Evolutionary conservation across 306 rosid genomes (phyloP).

Genomic region (Cercis canadensis): DNA sequence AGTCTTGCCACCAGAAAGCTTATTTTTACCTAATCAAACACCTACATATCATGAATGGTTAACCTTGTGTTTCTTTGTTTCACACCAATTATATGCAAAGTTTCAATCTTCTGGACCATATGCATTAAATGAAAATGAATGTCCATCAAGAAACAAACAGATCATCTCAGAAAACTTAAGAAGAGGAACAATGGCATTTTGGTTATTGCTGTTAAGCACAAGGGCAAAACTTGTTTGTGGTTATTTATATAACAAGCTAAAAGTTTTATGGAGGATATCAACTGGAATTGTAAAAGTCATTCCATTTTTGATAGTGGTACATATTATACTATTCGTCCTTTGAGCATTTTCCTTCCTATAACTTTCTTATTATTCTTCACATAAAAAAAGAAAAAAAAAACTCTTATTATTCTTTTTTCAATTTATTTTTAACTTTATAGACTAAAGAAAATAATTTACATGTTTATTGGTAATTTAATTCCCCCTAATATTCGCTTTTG

Average conservation of each 20-base stretch:
- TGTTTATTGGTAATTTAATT: neutral
- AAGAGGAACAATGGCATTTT: conserved; percentile 13
- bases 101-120: conserved; percentile 59
- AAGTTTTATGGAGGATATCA: neutral
- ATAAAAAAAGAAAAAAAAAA: too few relatives aligned
- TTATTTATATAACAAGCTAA: too few relatives aligned
- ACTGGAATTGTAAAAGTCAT: conserved; percentile 10
- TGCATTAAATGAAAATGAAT: conserved; percentile 50
- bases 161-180: neutral
- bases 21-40: conserved; percentile 43
- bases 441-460: neutral
- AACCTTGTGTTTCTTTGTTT: conserved; percentile 45
- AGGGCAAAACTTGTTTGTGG: conserved; percentile 18
- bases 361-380: conserved; percentile 16
- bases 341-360: conserved; percentile 5
- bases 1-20: conserved; percentile 46
- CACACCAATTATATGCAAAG: conserved; percentile 47
- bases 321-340: neutral
- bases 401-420: neutral
- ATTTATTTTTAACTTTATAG: neutral
- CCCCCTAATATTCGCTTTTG: conserved; percentile 37
- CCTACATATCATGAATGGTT: conserved; percentile 39
- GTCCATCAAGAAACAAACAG: conserved; percentile 10
- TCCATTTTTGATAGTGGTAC: conserved; percentile 19
- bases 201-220: conserved; percentile 18